A percentile compares a stretch with the other conserved stretches of the same genome.
phyloP scores from a whole-genome alignment of 441 rosid genomes.

The Erodium texanum region DNA sequence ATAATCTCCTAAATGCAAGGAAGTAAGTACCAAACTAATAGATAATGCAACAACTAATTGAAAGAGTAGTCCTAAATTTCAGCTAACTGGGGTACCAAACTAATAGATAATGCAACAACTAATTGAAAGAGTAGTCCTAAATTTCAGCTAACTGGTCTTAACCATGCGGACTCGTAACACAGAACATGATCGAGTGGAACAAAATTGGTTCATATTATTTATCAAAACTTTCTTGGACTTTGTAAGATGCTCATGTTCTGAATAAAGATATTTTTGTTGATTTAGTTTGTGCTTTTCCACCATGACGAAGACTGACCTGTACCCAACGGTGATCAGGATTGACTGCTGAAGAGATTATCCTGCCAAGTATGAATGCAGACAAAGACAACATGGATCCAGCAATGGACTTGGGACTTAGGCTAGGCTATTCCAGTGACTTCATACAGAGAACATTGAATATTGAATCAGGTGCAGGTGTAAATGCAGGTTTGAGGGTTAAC shows the following conservation, averaged over 20 bases:
- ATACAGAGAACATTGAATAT: conserved; percentile 25
- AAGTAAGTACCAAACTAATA: too few relatives aligned
- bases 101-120: too few relatives aligned
- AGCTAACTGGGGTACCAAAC: too few relatives aligned
- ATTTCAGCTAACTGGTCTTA: too few relatives aligned
- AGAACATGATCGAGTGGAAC: neutral
- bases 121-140: too few relatives aligned
- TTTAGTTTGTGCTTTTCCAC: conserved; percentile 1
- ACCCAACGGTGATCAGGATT: conserved; percentile 28
- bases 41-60: too few relatives aligned
- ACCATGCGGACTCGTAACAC: too few relatives aligned
- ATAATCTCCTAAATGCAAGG: too few relatives aligned
- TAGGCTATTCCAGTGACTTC: conserved; percentile 30
- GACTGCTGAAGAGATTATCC: conserved; percentile 21
- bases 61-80: too few relatives aligned
- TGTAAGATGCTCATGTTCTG: neutral
- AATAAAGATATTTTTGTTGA: neutral
- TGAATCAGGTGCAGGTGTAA: conserved; percentile 62
- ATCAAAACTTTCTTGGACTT: neutral
- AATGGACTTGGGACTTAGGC: conserved; percentile 35
- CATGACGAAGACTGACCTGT: conserved; percentile 23
- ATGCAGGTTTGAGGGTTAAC: conserved; percentile 56
- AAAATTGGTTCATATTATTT: neutral
- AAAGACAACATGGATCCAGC: conserved; percentile 34
- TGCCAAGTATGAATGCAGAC: conserved; percentile 42